These are phyloP conservation scores for Corrigiola litoralis DNA, from an alignment of 179 eudicot genomes.

Conservation along the genomic window DNA sequence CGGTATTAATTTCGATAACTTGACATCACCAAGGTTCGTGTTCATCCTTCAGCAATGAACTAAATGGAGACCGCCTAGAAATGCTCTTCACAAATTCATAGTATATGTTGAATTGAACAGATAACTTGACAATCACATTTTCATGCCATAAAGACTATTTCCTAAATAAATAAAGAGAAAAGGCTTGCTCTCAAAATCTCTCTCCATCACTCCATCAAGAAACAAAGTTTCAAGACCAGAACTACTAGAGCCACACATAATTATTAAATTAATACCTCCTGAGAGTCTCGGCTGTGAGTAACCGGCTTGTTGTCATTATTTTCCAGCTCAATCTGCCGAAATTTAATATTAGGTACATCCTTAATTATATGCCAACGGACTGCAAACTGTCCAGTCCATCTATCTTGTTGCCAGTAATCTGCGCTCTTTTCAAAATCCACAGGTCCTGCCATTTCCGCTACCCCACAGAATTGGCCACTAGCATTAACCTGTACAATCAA, in stretches of 20 bases:
- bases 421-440: constrained; percentile 88
- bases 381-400: constrained; percentile 97
- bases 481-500: constrained; percentile 69
- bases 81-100: too few relatives aligned
- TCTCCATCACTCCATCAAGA: neutral
- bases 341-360: constrained; percentile 83
- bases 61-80: too few relatives aligned
- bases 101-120: too few relatives aligned
- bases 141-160: too few relatives aligned
- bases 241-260: neutral
- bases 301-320: constrained; percentile 96
- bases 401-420: constrained; percentile 97
- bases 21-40: neutral
- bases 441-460: constrained; percentile 91
- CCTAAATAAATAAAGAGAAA: neutral
- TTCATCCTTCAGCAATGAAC: neutral
- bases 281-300: constrained; percentile 95
- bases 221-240: neutral
- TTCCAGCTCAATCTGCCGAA: constrained; percentile 83
- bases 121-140: too few relatives aligned
- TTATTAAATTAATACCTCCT: constrained; percentile 55
- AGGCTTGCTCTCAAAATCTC: too few relatives aligned
- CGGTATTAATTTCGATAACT: too few relatives aligned
- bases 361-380: constrained; percentile 86
- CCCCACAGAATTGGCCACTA: constrained; percentile 94